Conservation (phyloP, 352 stramenopile species). For the Peronospora belbahrii region DNA sequence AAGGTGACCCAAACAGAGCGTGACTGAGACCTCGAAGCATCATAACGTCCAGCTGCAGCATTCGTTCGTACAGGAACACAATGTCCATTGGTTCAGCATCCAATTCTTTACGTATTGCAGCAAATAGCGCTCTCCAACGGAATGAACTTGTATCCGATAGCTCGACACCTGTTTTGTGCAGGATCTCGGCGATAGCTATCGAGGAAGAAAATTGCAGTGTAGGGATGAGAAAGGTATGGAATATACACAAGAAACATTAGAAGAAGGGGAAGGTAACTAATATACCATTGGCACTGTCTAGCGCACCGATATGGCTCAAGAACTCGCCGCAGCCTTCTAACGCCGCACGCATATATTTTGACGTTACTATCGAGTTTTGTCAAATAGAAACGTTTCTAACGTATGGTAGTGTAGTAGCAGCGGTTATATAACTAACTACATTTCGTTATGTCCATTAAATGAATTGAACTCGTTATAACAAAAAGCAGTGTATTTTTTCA, state of each 20-base stretch:
- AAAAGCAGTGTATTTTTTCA: too few relatives aligned
- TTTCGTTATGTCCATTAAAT: too few relatives aligned
- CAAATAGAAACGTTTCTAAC: too few relatives aligned
- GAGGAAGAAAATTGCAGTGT: neutral
- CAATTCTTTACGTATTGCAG: slow-evolving; percentile 44
- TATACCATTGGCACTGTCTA: slow-evolving; percentile 34
- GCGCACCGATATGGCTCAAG: slow-evolving; percentile 35
- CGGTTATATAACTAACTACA: neutral
- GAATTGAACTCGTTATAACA: too few relatives aligned
- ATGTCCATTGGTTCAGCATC: slow-evolving; percentile 33
- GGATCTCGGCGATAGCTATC: slow-evolving; percentile 33
- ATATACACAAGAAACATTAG: neutral
- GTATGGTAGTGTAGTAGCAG: too few relatives aligned
- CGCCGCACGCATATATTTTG: slow-evolving; percentile 31
- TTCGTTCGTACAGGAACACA: slow-evolving; percentile 54
- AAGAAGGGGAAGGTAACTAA: neutral
- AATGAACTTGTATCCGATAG: slow-evolving; percentile 41
- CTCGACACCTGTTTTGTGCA: slow-evolving; percentile 37
- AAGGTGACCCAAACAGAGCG: slow-evolving; percentile 44
- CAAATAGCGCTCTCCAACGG: slow-evolving; percentile 43
- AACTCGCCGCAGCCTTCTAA: slow-evolving; percentile 50
- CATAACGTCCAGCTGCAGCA: slow-evolving; percentile 43
- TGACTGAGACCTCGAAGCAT: slow-evolving; percentile 27
- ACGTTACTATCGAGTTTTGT: neutral
- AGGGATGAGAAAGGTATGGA: neutral